Conservation (phyloP, 1,284 basidiomycete genomes). For the Meripilus lineatus region DNA sequence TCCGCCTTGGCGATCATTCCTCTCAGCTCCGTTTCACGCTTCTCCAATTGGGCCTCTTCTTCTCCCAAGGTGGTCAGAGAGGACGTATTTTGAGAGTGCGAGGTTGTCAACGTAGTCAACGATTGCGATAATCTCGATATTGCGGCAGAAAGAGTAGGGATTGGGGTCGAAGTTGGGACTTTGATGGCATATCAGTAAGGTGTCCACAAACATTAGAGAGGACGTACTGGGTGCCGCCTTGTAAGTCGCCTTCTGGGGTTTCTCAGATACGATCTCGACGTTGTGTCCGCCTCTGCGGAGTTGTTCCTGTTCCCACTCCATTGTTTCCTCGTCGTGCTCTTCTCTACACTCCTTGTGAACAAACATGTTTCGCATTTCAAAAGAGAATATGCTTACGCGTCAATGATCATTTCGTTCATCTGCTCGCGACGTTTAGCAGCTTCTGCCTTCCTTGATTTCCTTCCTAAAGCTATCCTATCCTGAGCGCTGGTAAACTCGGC, state of each 20-base stretch:
- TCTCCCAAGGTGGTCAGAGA: conserved; percentile 57
- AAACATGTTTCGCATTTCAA: conserved; percentile 6
- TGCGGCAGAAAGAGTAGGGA: conserved; percentile 55
- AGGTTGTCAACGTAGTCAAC: conserved; percentile 63
- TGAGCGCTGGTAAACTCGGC: conserved; percentile 89
- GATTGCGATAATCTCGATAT: conserved; percentile 57
- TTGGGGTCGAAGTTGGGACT: conserved; percentile 59
- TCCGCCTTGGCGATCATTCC: conserved; percentile 78
- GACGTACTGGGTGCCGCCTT: conserved; percentile 68
- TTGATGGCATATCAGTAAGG: no score
- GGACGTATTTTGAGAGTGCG: conserved; percentile 63
- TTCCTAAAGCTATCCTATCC: conserved; percentile 83
- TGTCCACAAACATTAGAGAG: background rate
- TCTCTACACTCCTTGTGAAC: conserved; percentile 44
- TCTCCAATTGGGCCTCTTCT: conserved; percentile 69
- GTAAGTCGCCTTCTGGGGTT: conserved; percentile 51
- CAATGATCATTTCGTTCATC: conserved; percentile 85
- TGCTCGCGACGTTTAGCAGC: conserved; percentile 65
- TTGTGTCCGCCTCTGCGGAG: conserved; percentile 68
- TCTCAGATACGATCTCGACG: conserved; percentile 27
- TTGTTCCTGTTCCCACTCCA: conserved; percentile 90
- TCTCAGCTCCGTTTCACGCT: conserved; percentile 76
- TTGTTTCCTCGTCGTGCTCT: conserved; percentile 84
- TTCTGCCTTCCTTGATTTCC: conserved; percentile 76
- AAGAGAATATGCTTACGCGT: conserved; percentile 53